Conservation (phyloP, 208 protist species). For the Wallacemonas sp. region DNA sequence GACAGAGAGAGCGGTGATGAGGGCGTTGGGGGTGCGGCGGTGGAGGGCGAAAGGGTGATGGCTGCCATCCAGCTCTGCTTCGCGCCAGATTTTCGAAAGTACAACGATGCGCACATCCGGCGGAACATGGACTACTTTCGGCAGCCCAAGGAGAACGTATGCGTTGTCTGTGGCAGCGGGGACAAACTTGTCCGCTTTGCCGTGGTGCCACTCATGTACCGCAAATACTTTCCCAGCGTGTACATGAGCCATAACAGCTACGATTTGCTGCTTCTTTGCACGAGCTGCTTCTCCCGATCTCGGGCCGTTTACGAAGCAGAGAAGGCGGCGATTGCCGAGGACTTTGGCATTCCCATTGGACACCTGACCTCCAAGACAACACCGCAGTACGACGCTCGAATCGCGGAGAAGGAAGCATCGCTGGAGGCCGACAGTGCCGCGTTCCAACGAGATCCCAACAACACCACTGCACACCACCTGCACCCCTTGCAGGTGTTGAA, state of each 20-base stretch:
- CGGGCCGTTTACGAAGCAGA: constrained; percentile 33
- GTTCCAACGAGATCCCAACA: background rate
- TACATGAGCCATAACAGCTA: constrained; percentile 83
- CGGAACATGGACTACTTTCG: constrained; percentile 67
- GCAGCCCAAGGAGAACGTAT: constrained; percentile 61
- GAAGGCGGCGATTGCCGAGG: constrained; percentile 23
- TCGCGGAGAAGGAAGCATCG: background rate
- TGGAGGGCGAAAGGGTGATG: constrained; percentile 18
- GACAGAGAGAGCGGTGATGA: too few relatives aligned
- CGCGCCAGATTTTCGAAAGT: constrained; percentile 50
- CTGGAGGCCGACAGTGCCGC: background rate
- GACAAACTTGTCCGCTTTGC: constrained; percentile 54
- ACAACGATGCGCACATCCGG: constrained; percentile 59
- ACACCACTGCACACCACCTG: constrained; percentile 16
- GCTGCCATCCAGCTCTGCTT: constrained; percentile 55
- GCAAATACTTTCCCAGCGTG: constrained; percentile 67
- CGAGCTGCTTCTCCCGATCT: constrained; percentile 47
- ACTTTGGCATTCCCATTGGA: constrained; percentile 50
- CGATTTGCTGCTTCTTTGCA: constrained; percentile 63
- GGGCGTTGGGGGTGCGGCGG: too few relatives aligned
- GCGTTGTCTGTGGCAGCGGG: constrained; percentile 45
- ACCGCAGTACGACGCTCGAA: background rate
- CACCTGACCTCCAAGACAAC: constrained; percentile 20
- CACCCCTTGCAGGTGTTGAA: constrained; percentile 20
- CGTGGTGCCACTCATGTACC: constrained; percentile 58